Percentiles rank a stretch among this genome's conserved stretches.
Conservation (phyloP, 2,329 filamentous ascomycete species). For the Monilinia fructigena region DNA sequence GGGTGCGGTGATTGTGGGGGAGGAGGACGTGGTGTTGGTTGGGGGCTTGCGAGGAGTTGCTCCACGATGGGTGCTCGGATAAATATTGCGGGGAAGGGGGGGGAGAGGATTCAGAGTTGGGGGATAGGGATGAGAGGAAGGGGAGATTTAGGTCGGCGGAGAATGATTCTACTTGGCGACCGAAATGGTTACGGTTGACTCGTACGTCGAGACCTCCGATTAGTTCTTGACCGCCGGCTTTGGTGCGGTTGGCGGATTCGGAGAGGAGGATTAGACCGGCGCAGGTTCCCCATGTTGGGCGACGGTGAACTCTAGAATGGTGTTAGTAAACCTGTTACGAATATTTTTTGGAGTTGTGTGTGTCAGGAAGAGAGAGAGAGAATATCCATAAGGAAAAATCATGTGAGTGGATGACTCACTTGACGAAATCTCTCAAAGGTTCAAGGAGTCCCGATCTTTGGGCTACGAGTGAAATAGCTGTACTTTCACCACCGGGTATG, state of each 20-base stretch:
- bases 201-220: conserved; percentile 89
- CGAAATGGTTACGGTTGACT: conserved; percentile 93
- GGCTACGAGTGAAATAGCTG: conserved; percentile 86
- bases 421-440: conserved; percentile 84
- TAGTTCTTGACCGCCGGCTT: conserved; percentile 87
- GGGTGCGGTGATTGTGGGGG: conserved; percentile 38
- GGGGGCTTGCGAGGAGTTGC: conserved; percentile 58
- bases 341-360: too few species aligned
- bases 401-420: conserved; percentile 54
- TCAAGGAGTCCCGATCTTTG: conserved; percentile 77
- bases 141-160: conserved; percentile 70
- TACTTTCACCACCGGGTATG: conserved; percentile 93
- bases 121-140: conserved; percentile 52
- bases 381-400: background rate
- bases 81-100: conserved; percentile 80
- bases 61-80: conserved; percentile 94
- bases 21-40: conserved; percentile 5
- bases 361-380: too few species aligned
- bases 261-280: conserved; percentile 90
- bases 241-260: conserved; percentile 82
- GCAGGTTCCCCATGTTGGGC: conserved; percentile 93
- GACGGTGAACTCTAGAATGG: conserved; percentile 61
- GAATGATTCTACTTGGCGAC: conserved; percentile 89
- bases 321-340: too few species aligned
- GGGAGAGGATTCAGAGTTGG: conserved; percentile 24